Evolutionary conservation across 163 green algal species (phyloP).

Genomic region (Prototheca wickerhamii): DNA sequence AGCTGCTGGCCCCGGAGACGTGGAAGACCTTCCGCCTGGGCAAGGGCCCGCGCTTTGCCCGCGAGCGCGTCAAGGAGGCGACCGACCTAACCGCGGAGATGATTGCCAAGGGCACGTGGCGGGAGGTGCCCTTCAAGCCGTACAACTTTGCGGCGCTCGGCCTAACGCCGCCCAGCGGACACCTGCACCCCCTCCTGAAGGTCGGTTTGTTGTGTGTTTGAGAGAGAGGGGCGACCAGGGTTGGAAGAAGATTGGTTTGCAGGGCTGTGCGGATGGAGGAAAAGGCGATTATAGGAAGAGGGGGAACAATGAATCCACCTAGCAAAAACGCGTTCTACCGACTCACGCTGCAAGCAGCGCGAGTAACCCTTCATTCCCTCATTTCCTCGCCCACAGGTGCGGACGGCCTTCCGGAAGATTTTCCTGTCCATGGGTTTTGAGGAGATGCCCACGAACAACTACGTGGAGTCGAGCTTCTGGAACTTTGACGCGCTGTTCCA

Average conservation of each 20-base stretch:
- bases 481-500: constrained; percentile 99
- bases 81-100: constrained; percentile 95
- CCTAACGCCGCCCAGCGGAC: constrained; percentile 46
- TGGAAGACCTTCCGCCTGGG: constrained; percentile 82
- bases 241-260: background rate
- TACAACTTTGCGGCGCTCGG: constrained; percentile 96
- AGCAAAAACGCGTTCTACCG: background rate
- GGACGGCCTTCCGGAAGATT: constrained; percentile 95
- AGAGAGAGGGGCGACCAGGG: background rate
- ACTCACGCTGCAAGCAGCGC: background rate
- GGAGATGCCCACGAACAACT: constrained; percentile 97
- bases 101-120: constrained; percentile 82
- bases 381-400: constrained; percentile 54
- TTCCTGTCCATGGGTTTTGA: constrained; percentile 97
- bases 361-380: background rate
- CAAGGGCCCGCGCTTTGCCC: constrained; percentile 90
- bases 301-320: background rate
- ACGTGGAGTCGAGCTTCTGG: constrained; percentile 87
- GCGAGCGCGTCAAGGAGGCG: constrained; percentile 76
- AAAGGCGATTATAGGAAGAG: background rate
- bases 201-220: constrained; percentile 21
- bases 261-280: too few relatives aligned
- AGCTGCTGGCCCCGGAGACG: constrained; percentile 70
- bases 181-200: constrained; percentile 97
- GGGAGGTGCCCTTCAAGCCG: constrained; percentile 81